Evolutionary conservation across 176 grass and related monocot species (phyloP), one percentile per base, ranked within the genome.

Genomic region (Metroxylon sagu): DNA sequence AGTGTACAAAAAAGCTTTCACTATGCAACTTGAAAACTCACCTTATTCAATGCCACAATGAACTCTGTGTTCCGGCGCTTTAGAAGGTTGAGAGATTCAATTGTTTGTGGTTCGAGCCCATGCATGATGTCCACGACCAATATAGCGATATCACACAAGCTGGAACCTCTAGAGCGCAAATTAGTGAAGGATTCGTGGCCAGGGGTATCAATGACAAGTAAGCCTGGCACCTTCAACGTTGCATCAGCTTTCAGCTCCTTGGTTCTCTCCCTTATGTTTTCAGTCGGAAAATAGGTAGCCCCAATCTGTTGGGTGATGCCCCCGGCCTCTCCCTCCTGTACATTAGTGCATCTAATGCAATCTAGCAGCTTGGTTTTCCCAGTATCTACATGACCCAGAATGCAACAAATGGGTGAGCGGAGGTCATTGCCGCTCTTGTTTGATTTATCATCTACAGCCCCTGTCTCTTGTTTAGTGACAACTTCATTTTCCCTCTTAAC

Each of bases 251-350:
- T 96, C 54, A 96, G 64, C 75, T 87, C 80, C 66, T 59, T 90
- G 31, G 93, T 97, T 77, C 93, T 97, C 72, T 97, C 93, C 71
- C 93, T 91, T 66, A 97, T 97, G 59, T 97, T 97, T 73, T 97
- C 93, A 43, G 83, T 87, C 48, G 87, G 92, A 74, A 96, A 90
- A 80, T 96, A 90, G 3, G 92, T 90, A 2, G 92, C 92, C 10
- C 92, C 86, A 62, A 96, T 96, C 66, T 96, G 92, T 73, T 96
- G 91, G 26, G 91, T 96, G 76, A 96, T 96, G 72, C 87, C 91
- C 19, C 91, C 87, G 68, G 91, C 91, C 72, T 96, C 91, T 77
- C 86, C 86, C 71, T 90, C 86, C 67, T 96, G 91, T 26, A 96
- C 86, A 71, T 96, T 96, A 26, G 91, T 90, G 8, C 69, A 71